Evolutionary conservation across 208 protist species (phyloP).

Genomic region (Trypanosoma platydactyli): DNA sequence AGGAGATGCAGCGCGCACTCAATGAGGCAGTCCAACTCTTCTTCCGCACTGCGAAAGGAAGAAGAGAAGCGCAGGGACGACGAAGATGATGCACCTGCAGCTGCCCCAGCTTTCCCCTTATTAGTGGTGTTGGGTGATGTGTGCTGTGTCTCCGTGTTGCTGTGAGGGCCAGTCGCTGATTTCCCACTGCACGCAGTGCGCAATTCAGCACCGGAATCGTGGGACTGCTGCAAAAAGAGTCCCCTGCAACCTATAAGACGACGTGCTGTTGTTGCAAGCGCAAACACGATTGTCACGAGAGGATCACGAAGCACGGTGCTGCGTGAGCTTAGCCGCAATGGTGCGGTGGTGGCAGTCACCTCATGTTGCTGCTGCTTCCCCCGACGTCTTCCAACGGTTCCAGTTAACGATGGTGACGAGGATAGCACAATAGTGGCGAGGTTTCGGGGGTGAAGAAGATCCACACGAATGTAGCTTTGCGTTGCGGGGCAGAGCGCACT

Average conservation of each 20-base stretch:
- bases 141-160: too few relatives aligned
- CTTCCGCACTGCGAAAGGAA: constrained; percentile 5
- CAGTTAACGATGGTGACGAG: neutral
- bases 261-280: constrained; percentile 40
- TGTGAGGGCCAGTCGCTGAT: neutral
- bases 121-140: too few relatives aligned
- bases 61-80: too few relatives aligned
- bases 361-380: constrained; percentile 13
- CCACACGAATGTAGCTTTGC: constrained; percentile 30
- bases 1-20: constrained; percentile 36
- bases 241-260: constrained; percentile 39
- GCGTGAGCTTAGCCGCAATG: constrained; percentile 23
- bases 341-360: constrained; percentile 2
- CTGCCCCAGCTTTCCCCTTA: too few relatives aligned
- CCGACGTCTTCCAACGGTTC: neutral
- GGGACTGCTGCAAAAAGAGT: constrained; percentile 3
- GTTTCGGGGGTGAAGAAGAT: constrained; percentile 24
- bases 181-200: neutral
- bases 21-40: constrained; percentile 37
- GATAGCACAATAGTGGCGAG: constrained; percentile 17
- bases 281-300: constrained; percentile 42
- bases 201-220: neutral
- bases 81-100: too few relatives aligned
- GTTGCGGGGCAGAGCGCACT: constrained; percentile 5
- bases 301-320: constrained; percentile 40